Conservation (phyloP, 345 rosid genomes). For the Rhizophora apiculata region DNA sequence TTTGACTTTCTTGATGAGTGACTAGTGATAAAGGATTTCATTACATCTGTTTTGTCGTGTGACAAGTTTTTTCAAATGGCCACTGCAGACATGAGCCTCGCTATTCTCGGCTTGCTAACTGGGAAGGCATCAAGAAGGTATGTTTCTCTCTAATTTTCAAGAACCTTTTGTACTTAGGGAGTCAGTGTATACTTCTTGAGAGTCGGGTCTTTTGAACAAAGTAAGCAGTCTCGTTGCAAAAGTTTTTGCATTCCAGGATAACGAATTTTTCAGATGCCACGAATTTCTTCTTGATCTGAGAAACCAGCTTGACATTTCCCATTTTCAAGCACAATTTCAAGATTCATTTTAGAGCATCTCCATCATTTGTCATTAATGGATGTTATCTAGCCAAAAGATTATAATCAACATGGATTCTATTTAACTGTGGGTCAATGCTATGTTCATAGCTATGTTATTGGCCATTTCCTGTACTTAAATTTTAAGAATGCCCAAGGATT, state of each 20-base stretch:
- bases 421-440: too few relatives aligned
- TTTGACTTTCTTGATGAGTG: neutral
- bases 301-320: too few relatives aligned
- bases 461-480: too few relatives aligned
- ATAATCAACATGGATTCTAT: too few relatives aligned
- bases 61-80: constrained; percentile 16
- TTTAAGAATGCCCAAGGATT: too few relatives aligned
- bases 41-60: constrained; percentile 3
- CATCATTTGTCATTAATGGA: neutral
- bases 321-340: neutral
- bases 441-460: too few relatives aligned
- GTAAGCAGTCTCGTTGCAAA: neutral
- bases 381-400: too few relatives aligned
- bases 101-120: constrained; percentile 80
- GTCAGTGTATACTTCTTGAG: neutral
- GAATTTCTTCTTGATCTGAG: too few relatives aligned
- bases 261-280: neutral
- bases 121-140: constrained; percentile 94
- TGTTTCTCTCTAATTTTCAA: constrained; percentile 19
- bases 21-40: neutral
- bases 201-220: neutral
- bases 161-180: constrained; percentile 1
- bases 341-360: neutral
- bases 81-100: constrained; percentile 80
- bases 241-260: neutral